Base-by-base conservation (phyloP, 1,284 basidiomycete species). In the Cutaneotrichosporon sp. region DNA sequence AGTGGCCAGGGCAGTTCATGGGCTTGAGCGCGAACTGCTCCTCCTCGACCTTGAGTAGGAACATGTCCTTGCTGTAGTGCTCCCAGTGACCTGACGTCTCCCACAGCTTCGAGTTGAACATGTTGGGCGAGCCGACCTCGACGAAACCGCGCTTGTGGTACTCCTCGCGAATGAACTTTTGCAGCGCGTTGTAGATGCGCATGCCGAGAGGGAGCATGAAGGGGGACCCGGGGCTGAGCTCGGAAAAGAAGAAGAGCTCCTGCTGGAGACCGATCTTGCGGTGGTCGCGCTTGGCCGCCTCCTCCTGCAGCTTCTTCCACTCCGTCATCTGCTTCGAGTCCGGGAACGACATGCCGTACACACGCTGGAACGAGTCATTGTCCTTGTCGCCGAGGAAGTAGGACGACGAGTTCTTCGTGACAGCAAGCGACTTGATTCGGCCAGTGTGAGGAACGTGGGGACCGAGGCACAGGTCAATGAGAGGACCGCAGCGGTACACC, bases 1-100 rank as follows among this genome's bases (percentile, higher is more conserved):
- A 93, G 75, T 98, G 96, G 9, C 94, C 94, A 0, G 96, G 96
- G 73, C 96, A 98, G 76, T 99, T 99, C 96, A 99, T 99, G 17
- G 96, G 96, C 77, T 97, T 97, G 54, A 94, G 79, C 1, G 81
- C 92, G 82, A 89, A 96, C 67, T 83, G 82, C 76, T 97, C 93
- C 77, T 98, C 97, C 77, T 98, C 96, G 54, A 97, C 79, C 59
- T 90, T 86, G 51, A 98, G 84, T 35, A 80, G 72, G 78, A 98
- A 98, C 96, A 98, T 98, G 76, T 92, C 93, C 57, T 98, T 93
- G 68, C 87, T 84, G 79, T 96, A 96, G 76, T 98, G 96, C 68
- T 90, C 84, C 94, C 90, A 97, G 74, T 98, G 96, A 6, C 96
- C 96, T 0, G 94, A 98, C 1, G 90, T 93, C 77, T 97, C 86